Evolutionary conservation across 2,329 filamentous ascomycete species (phyloP), one percentile per base, ranked within the genome.

Genomic region (Dendryphion nanum): DNA sequence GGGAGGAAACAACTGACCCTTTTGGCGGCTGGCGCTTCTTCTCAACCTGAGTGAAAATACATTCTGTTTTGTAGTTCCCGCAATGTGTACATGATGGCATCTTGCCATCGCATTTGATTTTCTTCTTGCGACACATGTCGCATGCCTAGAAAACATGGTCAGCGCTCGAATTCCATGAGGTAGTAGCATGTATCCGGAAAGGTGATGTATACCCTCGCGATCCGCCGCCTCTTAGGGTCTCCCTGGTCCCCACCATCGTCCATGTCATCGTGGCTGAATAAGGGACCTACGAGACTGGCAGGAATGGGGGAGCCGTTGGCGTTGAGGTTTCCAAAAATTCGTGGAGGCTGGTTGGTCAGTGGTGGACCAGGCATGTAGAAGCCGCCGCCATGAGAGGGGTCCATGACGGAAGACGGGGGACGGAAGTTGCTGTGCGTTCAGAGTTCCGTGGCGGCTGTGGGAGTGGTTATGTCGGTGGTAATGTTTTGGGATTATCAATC

Each of bases 21-120:
- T 97, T 98, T 1, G 91, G 93, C 37, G 93, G 91, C 66, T 86
- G 93, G 42, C 93, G 81, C 77, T 98, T 98, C 82, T 98, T 98
- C 73, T 98, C 93, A 24, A 97, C 90, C 64, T 95, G 89, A 1
- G 93, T 97, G 63, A 97, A 97, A 53, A 95, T 81, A 66, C 91
- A 98, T 56, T 95, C 89, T 4, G 90, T 96, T 76, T 96, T 96
- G 75, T 96, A 96, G 67, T 96, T 97, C 65, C 86, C 85, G 67
- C 91, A 98, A 69, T 97, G 93, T 6, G 88, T 90, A 69, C 93
- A 98, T 44, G 89, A 83, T 24, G 93, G 91, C 69, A 95, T 81
- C 71, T 94, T 95, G 51, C 93, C 91, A 63, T 97, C 93, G 68
- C 91, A 97, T 71, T 97, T 97, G 70, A 97, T 93, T 76, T 91